Conservation (phyloP, 768 basidiomycete genomes). For the Mycena metata region DNA sequence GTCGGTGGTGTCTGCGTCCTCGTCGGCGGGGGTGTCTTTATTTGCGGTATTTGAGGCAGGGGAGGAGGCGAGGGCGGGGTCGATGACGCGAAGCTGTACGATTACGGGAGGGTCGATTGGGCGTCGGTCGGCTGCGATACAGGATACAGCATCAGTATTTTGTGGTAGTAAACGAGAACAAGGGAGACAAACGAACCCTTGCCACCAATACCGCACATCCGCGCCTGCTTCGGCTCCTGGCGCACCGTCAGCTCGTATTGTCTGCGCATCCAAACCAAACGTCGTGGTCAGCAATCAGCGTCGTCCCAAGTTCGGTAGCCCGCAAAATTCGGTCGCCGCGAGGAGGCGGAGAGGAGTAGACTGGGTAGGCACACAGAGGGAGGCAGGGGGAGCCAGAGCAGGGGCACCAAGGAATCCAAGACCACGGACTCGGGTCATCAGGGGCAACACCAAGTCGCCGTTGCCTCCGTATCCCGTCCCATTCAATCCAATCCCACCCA, state of each 20-base stretch:
- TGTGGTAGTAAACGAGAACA: too few relatives aligned
- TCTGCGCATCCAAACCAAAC: slow-evolving; percentile 65
- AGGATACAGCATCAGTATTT: not conserved
- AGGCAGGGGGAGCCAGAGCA: slow-evolving; percentile 10
- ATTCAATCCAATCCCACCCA: too few relatives aligned
- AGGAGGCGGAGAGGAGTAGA: too few relatives aligned
- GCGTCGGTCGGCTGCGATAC: slow-evolving; percentile 82
- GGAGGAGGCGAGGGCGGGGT: slow-evolving; percentile 54
- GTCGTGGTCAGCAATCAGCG: slow-evolving; percentile 36
- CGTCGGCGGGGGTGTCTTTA: slow-evolving; percentile 17
- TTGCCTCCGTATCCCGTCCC: too few relatives aligned
- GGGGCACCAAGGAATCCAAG: slow-evolving; percentile 38
- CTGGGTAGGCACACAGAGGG: too few relatives aligned
- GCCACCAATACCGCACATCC: slow-evolving; percentile 92
- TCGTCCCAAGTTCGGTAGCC: too few relatives aligned
- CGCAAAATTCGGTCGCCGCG: too few relatives aligned
- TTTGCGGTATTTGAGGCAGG: not conserved
- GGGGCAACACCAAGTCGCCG: too few relatives aligned
- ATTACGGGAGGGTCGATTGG: slow-evolving; percentile 98
- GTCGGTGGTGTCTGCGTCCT: slow-evolving; percentile 35
- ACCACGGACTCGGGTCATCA: slow-evolving; percentile 49
- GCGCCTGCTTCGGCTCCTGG: slow-evolving; percentile 92
- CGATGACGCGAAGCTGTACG: slow-evolving; percentile 92
- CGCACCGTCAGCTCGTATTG: slow-evolving; percentile 89
- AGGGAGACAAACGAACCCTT: slow-evolving; percentile 59